Base-by-base conservation (phyloP, 306 rosid species). In the Inga oerstediana region DNA sequence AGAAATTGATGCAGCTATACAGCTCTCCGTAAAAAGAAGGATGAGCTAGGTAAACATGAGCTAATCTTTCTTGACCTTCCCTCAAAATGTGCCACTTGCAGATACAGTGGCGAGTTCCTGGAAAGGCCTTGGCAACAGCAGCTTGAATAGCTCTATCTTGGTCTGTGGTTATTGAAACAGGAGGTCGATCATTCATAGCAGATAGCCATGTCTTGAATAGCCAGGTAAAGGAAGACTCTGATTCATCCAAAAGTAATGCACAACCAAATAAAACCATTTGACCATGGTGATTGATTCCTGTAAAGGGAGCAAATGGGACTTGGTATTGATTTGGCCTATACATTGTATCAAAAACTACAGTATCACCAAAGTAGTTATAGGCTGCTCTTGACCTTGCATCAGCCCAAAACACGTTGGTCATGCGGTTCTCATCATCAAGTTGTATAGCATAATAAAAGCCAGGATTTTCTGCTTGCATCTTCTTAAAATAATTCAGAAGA, bases 51-150 rank as follows among this genome's bases (percentile, higher is more conserved):
- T 91, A 89, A 77, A 87, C 81, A 85, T 86, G 97, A 89, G 95
- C 90, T 83, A 93, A 11, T 83, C 97, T 86, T 88, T 91, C 93
- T 82, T 91, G 97, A 67, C 95, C 94, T 89, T 93, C 97, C 83
- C 97, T 89, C 87, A 93, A 88, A 76, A 93, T 93, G 84, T 93
- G 97, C 97, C 97, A 93, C 87, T 91, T 93, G 88, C 97, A 93
- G 75, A 93, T 93, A 72, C 95, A 91, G 74, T 93, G 97, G 65
- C 90, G 88, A 10, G 91, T 87, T 81, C 81, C 86, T 10, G 95
- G 90, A 75, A 93, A 89, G 73, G 86, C 97, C 39, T 82, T 92
- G 43, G 91, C 75, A 75, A 88, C 88, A 3, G 97, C 97, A 43
- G 74, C 89, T 84, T 91, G 87, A 82, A 93, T 88, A 58, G 93